Base-by-base conservation (phyloP, 345 rosid species). In the Pistacia atlantica region DNA sequence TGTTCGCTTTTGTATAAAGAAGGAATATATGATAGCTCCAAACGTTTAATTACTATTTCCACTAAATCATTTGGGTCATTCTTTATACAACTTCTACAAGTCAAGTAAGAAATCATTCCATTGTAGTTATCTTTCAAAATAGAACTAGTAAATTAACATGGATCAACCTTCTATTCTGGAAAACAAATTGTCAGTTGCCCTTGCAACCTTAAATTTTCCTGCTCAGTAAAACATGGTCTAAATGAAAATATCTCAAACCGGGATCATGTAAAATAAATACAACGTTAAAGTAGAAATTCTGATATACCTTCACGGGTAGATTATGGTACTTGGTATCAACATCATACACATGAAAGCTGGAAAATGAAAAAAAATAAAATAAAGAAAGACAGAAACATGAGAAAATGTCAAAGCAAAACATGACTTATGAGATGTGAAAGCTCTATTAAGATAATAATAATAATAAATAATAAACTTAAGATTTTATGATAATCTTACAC, bases 341-440 rank as follows among this genome's bases (percentile, higher is more conserved):
- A 67, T 94, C 97, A 73, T 90, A 94, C 66, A 92, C 75, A 2
- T 67, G 91, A 79, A 94, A 87, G 66, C 97, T 94, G 87, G 73
- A 80, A 67, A 77, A 75, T 14, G 60, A 42, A 42, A 38, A 42
- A 42, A 42, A 42, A 42, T 0, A 42, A 38, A 42, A 42, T 31
- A 42, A 42, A 42, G 1, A 42, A 42, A 7, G 46, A 42, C 46
- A 42, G 9, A 60, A 77, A 57, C 11, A 76, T 71, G 70, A 79
- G 63, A 37, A 64, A 42, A 20, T 58, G 4, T 68, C 46, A 58
- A 75, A 57, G 51, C 33, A 51, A 66, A 65, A 65, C 3, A 65
- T 46, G 16, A 56, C n/a, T 54, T 42, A 38, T 42, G 46, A 42
- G 46, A 42, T 51, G 25, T 4, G 58, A 64, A 57, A 46, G 49